Conservation (phyloP, 768 basidiomycete genomes). For the Fibroporia radiculosa region DNA sequence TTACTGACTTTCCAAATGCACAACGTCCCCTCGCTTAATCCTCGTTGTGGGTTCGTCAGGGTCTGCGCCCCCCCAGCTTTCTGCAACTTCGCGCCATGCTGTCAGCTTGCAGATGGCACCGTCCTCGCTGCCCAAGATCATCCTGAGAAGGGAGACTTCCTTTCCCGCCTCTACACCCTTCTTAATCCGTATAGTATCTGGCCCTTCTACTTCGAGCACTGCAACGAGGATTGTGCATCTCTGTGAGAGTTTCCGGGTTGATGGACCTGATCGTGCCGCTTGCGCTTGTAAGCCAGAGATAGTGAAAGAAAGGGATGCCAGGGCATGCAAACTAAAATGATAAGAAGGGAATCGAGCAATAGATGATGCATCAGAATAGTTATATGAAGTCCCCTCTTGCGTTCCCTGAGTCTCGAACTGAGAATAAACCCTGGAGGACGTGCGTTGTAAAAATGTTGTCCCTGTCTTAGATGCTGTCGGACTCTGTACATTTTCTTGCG, state of each 20-base stretch:
- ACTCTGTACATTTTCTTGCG: conserved; percentile 10
- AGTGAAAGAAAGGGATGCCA: conserved; percentile 43
- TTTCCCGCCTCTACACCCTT: conserved; percentile 64
- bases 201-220: conserved; percentile 70
- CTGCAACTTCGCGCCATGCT: conserved; percentile 73
- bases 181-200: conserved; percentile 58
- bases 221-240: conserved; percentile 58
- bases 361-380: conserved; percentile 61
- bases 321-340: conserved; percentile 57
- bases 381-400: conserved; percentile 41
- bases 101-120: conserved; percentile 63
- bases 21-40: conserved; percentile 63
- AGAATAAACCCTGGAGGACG: conserved; percentile 9
- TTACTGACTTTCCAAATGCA: conserved; percentile 63
- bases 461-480: conserved; percentile 3
- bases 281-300: conserved; percentile 7
- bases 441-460: conserved; percentile 16
- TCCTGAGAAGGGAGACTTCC: conserved; percentile 57
- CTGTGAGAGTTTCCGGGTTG: conserved; percentile 29
- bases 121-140: conserved; percentile 69
- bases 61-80: conserved; percentile 54
- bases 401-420: conserved; percentile 27
- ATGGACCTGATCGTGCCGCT: conserved; percentile 8
- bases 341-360: conserved; percentile 69
- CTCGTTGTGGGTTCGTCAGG: conserved; percentile 21